Percentiles rank a stretch among this genome's conserved stretches.
These are phyloP conservation scores for Vanrija sp. DNA, from an alignment of 1,284 basidiomycete species.

Conservation along the genomic window DNA sequence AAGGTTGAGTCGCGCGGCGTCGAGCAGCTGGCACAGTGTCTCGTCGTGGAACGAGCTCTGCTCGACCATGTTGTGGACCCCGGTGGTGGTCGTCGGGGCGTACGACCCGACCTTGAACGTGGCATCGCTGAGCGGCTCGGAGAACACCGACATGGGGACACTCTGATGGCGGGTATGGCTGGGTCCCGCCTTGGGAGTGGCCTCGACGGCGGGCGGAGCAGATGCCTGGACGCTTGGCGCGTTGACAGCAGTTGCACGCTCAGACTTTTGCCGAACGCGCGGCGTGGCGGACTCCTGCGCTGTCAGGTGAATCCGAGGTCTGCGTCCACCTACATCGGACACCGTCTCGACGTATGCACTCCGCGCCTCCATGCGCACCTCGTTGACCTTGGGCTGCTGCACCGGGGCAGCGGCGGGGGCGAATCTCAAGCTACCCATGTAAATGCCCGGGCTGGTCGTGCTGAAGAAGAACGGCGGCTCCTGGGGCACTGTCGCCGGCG, in stretches of 20 bases:
- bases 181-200: too few relatives aligned
- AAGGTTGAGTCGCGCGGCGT: constrained; percentile 40
- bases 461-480: too few relatives aligned
- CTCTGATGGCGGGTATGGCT: too few relatives aligned
- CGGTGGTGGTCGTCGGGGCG: constrained; percentile 34
- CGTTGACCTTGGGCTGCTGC: too few relatives aligned
- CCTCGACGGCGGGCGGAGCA: too few relatives aligned
- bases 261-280: constrained; percentile 1
- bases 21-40: constrained; percentile 45
- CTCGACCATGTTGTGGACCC: constrained; percentile 35
- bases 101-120: background rate
- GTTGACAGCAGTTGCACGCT: background rate
- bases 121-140: background rate
- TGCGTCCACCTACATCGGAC: constrained; percentile 32
- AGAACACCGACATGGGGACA: background rate
- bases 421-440: too few relatives aligned
- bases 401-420: too few relatives aligned
- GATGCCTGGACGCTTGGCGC: background rate
- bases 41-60: constrained; percentile 47
- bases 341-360: constrained; percentile 46
- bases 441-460: too few relatives aligned
- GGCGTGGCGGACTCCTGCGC: background rate
- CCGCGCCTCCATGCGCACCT: constrained; percentile 16
- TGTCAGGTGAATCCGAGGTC: too few relatives aligned
- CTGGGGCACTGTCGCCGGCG: too few relatives aligned